Evolutionary conservation across 805 yeast species (phyloP).

Genomic region (Zygotorulaspora sp.): DNA sequence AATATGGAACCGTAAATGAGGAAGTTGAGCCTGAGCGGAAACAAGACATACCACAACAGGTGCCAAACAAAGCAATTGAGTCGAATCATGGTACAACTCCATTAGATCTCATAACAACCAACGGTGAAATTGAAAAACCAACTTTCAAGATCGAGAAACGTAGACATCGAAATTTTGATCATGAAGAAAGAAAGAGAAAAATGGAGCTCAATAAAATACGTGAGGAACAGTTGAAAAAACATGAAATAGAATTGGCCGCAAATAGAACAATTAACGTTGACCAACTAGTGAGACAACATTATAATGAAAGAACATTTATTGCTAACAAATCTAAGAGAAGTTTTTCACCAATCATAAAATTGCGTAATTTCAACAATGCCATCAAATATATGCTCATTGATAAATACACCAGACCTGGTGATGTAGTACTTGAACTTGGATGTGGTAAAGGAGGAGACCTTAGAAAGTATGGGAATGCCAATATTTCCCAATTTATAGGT

Average conservation of each 20-base stretch:
- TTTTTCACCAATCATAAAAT: constrained; percentile 76
- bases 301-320: constrained; percentile 75
- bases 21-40: constrained; percentile 7
- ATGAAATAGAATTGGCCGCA: constrained; percentile 36
- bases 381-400: constrained; percentile 82
- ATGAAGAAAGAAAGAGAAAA: constrained; percentile 33
- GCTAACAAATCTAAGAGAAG: constrained; percentile 60
- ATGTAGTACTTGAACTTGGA: constrained; percentile 75
- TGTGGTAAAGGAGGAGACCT: constrained; percentile 99
- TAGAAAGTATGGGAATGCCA: constrained; percentile 76
- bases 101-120: constrained; percentile 6
- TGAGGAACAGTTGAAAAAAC: constrained; percentile 34
- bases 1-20: constrained; percentile 23
- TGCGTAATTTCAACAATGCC: constrained; percentile 87
- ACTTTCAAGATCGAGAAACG: constrained; percentile 24
- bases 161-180: constrained; percentile 30
- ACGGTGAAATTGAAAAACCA: constrained; percentile 12
- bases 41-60: constrained; percentile 11
- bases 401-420: constrained; percentile 52
- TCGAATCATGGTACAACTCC: constrained; percentile 20
- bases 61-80: constrained; percentile 8
- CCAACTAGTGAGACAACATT: constrained; percentile 72
- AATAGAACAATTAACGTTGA: constrained; percentile 45
- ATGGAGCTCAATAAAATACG: constrained; percentile 31
- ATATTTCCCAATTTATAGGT: constrained; percentile 76